Base-by-base conservation (phyloP, 257 asterid genomes). In the Ligustrum vulgare region DNA sequence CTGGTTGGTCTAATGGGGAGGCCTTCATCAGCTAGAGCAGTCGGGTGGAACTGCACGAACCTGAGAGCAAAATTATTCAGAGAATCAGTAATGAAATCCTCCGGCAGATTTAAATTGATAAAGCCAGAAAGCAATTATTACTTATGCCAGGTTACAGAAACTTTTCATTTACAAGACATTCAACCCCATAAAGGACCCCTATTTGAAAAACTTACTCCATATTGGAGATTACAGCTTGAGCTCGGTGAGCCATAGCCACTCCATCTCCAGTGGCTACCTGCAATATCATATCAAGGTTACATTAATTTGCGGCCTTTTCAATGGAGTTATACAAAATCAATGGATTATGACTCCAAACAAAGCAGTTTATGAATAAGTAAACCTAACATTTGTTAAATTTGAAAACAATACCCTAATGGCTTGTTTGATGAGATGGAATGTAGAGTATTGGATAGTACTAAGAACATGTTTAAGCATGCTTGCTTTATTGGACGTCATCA, bases 251-350 rank as follows among this genome's bases (percentile, higher is more conserved):
- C 96, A 95, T 95, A 43, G 99, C 99, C 23, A 93, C 93, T 80
- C 99, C 99, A 90, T 93, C 99, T 63, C 99, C 99, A 60, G 98
- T 95, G 65, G 99, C 98, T 4, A 95, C 97, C 99, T 95, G 77
- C 71, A 77, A 35, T 37, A 68, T 62, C 31, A 80, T 64, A 79
- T 66, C 23, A 31, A 11, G n/a, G 39, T 41, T 5, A 54, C 71
- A 47, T 76, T 74, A 35, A n/a, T 75, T 34, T 36, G 56, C 75
- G 64, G 2, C 43, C 11, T 5, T 33, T 67, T 58, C 8, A 35
- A 34, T 65, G n/a, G 16, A 22, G n/a, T 45, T 33, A 35, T 18
- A 23, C 5, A 49, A 54, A 49, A 45, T 45, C 16, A 11, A 45
- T 15, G 16, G 54, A 45, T 45, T 45, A 45, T 45, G 12, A 56